A percentile compares a stretch with the other conserved stretches of the same genome.
phyloP scores from a whole-genome alignment of 176 grass and related monocot genomes.

The Zoysia japonica region DNA sequence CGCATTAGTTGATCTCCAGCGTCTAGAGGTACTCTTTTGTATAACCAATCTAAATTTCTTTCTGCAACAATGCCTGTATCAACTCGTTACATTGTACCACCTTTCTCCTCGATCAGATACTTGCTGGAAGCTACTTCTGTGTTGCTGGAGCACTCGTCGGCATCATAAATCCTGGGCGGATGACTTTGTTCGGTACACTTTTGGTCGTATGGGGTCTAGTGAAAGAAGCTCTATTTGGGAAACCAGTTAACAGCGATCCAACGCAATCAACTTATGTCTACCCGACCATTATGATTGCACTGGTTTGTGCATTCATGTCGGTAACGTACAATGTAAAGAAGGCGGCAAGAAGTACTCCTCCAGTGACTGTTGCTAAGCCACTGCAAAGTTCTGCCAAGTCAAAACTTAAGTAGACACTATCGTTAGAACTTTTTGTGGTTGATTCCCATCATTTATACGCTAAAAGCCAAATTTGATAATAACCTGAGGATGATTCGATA shows the following conservation, averaged over 20 bases:
- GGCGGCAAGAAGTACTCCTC: conserved; percentile 50
- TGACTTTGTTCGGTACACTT: conserved; percentile 92
- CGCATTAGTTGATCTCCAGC: conserved; percentile 80
- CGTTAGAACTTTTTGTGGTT: conserved; percentile 15
- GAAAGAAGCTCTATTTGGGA: conserved; percentile 80
- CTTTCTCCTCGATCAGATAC: conserved; percentile 58
- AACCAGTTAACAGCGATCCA: conserved; percentile 54
- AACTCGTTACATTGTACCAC: conserved; percentile 17
- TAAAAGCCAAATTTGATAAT: conserved; percentile 5
- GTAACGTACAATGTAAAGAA: conserved; percentile 79
- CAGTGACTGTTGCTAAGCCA: conserved; percentile 73
- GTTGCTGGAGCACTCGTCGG: conserved; percentile 78
- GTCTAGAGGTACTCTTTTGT: conserved; percentile 60
- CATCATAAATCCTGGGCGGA: conserved; percentile 84
- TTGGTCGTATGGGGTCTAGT: conserved; percentile 90
- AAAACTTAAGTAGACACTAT: conserved; percentile 81
- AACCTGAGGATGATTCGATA: conserved; percentile 31
- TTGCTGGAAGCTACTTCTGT: conserved; percentile 96
- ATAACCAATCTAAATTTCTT: conserved; percentile 16
- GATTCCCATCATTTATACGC: background rate
- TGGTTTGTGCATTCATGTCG: conserved; percentile 75
- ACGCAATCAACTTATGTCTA: conserved; percentile 76
- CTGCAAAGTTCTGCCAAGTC: conserved; percentile 92
- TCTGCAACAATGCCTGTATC: conserved; percentile 5
- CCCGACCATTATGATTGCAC: conserved; percentile 73